Evolutionary conservation across 805 yeast species (phyloP), one percentile per base, ranked within the genome.

Genomic region (Candida dajiaensis): DNA sequence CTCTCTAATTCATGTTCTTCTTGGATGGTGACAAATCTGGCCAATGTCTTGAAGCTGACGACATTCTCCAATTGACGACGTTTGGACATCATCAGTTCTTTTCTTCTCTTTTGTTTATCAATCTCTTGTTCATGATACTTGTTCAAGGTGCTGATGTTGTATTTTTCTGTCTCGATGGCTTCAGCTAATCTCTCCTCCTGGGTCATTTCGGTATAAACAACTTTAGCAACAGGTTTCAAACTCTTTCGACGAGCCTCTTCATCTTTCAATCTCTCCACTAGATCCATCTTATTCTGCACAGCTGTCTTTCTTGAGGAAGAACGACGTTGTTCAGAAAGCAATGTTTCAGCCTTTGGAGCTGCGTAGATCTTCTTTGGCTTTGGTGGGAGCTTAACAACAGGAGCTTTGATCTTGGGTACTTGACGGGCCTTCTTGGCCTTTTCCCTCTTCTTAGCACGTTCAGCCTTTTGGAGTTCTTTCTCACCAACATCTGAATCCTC

Each of bases 71-170:
- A 65, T 56, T 78, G 80, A 38, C 70, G 70, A 51, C 90, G 77
- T 55, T 74, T 79, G 58, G 83, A 83, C 48, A 80, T 72, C 63
- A 86, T 78, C 49, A 85, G 67, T 40, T 84, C 88, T 46, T 90
- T 70, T 58, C 90, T 92, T 45, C 76, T 77, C 62, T 83, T 82
- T 61, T 88, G 89, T 57, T 88, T 83, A 41, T 80, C 82, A 38
- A 84, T 69, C 62, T 94, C 99, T 59, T 87, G 92, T 56, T 90
- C 95, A 56, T 83, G 79, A 60, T 86, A 94, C 56, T 77, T 72
- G 51, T 85, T 80, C 53, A 94, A 69, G 3, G 97, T 85, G 23
- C 78, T 70, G 2, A 80, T 68, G 63, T 94, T 94, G 39, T 77
- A 74, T 59, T 76, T 74, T 65, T 94, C 99, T 0, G 97, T 94